Evolutionary conservation across 1,284 basidiomycete species (phyloP), one percentile per base, ranked within the genome.

Genomic region (Ganoderma meredithae): DNA sequence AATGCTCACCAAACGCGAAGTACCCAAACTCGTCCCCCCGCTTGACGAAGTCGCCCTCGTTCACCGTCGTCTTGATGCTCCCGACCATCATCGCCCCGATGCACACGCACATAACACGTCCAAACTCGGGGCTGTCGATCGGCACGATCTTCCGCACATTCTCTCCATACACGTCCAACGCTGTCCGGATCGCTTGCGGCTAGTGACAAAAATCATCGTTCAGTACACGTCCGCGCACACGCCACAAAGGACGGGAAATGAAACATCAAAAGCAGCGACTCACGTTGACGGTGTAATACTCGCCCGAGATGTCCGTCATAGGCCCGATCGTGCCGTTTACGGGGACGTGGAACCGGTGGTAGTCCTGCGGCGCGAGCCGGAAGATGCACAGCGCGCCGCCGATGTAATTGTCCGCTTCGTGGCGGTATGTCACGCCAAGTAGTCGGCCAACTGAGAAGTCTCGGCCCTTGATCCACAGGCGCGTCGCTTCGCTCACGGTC

Each of bases 61-160:
- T 76, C n/a, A 96, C 93, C 0, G 95, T 95, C 9, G 93, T 92
- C 72, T 90, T 81, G 75, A 97, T 98, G 66, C 89, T 94, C 9
- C 95, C 95, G 3, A 97, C 95, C 95, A 96, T 96, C 95, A 97
- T 96, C 1, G 95, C 95, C 17, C 95, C 95, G 8, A 97, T 84
- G 76, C 94, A 97, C 9, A 96, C 94, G 1, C 90, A 91, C 89
- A 96, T 94, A 40, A 97, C 94, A 0, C 90, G 86, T 1, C 96
- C 96, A 76, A 97, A 97, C 64, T 91, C 88, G 0, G 90, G 89
- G 70, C 90, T 95, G 71, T 97, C 90, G 64, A 97, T 96, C 0
- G 94, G 93, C 1, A 97, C 92, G 59, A 98, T 90, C 83, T 95
- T 95, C 41, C 96, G 85, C 4, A 86, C 92, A 74, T 99, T 99